Conservation (phyloP, 106 monocot species). For the Hemerocallis citrina region DNA sequence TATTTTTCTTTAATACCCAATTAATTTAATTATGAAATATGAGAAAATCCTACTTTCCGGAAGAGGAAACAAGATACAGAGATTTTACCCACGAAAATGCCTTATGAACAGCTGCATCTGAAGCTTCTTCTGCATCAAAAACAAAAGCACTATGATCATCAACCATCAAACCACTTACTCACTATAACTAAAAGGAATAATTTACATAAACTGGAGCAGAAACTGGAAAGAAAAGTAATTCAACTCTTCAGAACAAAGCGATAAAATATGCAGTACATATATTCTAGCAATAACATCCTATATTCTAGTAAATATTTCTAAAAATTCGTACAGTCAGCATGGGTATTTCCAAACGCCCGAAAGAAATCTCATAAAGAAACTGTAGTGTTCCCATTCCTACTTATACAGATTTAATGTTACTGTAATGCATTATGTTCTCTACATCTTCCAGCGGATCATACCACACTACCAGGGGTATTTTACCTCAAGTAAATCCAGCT, state of each 20-base stretch:
- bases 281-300: no score
- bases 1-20: no score
- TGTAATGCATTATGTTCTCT: no score
- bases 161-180: not conserved
- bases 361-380: not conserved
- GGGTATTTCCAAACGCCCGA: not conserved
- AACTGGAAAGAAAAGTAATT: slow-evolving; percentile 1
- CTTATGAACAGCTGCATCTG: slow-evolving; percentile 39
- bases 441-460: no score
- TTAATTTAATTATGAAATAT: no score
- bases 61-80: no score
- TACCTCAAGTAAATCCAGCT: no score
- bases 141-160: not conserved
- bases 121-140: slow-evolving; percentile 59
- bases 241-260: not conserved
- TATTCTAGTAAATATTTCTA: not conserved
- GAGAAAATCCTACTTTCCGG: no score
- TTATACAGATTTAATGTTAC: not conserved
- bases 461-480: no score
- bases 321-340: not conserved
- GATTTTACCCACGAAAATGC: slow-evolving; percentile 64
- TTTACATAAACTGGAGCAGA: not conserved
- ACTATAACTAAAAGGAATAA: not conserved
- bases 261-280: not conserved
- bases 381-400: not conserved